Evolutionary conservation across 1,139 yeast genomes (phyloP).

Genomic region (Suhomyces bokatorum): DNA sequence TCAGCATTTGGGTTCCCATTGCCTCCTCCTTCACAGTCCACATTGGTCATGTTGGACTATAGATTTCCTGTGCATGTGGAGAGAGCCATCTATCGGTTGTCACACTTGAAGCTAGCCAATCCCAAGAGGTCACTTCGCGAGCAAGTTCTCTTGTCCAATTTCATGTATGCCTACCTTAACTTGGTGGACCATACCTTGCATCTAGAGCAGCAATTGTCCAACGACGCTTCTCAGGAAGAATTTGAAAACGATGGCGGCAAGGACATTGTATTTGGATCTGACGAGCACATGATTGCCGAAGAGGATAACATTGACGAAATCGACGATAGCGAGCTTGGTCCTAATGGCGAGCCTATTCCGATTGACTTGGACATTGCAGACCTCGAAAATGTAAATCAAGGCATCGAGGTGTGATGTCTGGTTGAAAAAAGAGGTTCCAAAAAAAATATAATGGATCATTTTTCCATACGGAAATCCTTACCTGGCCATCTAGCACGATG

Average conservation of each 20-base stretch:
- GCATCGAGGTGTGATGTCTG: constrained; percentile 11
- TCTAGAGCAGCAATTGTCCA: constrained; percentile 54
- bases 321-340: constrained; percentile 14
- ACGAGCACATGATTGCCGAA: constrained; percentile 14
- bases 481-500: too few relatives aligned
- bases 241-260: constrained; percentile 21
- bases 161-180: constrained; percentile 96
- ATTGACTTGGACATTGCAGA: constrained; percentile 21
- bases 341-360: constrained; percentile 17
- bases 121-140: constrained; percentile 88
- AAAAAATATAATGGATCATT: too few relatives aligned
- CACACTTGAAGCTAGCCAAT: constrained; percentile 90
- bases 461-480: too few relatives aligned
- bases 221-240: constrained; percentile 17
- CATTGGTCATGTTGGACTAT: constrained; percentile 75
- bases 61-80: constrained; percentile 94
- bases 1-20: constrained; percentile 85
- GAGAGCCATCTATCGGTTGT: constrained; percentile 87
- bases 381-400: constrained; percentile 10
- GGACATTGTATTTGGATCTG: constrained; percentile 10
- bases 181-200: constrained; percentile 87
- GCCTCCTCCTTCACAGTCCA: constrained; percentile 75
- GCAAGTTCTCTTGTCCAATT: constrained; percentile 88
- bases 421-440: neutral
- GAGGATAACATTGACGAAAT: constrained; percentile 17